Percentiles rank a stretch among this genome's conserved stretches.
These are phyloP conservation scores for Pseudogymnoascus sp. DNA, from an alignment of 2,329 filamentous ascomycete genomes.

Conservation along the genomic window DNA sequence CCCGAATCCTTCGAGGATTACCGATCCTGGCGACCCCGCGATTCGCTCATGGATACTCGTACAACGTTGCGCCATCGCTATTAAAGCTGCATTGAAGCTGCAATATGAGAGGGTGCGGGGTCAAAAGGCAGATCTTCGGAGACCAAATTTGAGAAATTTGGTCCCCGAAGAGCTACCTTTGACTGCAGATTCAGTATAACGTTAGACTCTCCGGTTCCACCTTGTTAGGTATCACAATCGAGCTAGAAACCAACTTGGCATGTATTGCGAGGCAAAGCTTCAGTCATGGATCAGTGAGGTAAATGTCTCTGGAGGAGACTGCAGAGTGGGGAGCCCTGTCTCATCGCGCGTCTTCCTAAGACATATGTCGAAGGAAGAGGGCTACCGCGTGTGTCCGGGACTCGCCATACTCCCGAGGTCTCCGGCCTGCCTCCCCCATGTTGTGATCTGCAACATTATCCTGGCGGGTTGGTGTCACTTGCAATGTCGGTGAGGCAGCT, in stretches of 20 bases:
- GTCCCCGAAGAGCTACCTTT: not conserved
- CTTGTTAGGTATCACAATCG: not conserved
- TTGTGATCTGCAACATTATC: not conserved
- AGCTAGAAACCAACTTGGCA: not conserved
- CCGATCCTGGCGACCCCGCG: not conserved
- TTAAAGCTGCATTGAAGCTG: not conserved
- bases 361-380: not conserved
- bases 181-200: not conserved
- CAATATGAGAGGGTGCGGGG: conserved; percentile 1
- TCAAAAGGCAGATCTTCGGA: not conserved
- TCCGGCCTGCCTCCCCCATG: not conserved
- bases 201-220: not conserved
- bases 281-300: not conserved
- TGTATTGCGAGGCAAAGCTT: not conserved
- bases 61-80: not conserved
- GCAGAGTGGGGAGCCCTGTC: not conserved
- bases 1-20: not conserved
- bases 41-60: not conserved
- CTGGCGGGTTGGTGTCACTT: not conserved
- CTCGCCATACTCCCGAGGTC: not conserved
- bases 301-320: not conserved
- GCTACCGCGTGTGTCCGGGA: not conserved
- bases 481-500: not conserved
- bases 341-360: not conserved
- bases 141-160: not conserved